These are phyloP conservation scores for Hordeum marinum DNA, from an alignment of 176 grass and related monocot genomes.

Conservation along the genomic window DNA sequence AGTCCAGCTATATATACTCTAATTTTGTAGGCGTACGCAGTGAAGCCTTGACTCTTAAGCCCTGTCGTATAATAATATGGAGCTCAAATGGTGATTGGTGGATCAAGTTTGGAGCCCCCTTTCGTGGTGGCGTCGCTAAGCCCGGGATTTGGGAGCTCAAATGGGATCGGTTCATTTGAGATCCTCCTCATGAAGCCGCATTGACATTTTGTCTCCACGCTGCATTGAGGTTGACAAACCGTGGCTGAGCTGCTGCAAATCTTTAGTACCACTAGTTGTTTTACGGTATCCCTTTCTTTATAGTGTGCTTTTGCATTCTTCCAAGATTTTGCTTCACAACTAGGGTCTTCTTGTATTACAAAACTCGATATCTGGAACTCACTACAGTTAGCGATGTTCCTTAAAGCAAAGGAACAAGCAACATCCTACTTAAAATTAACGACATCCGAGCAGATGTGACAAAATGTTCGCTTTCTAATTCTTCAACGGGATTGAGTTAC, in stretches of 20 bases:
- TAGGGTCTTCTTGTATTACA: neutral
- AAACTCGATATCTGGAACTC: neutral
- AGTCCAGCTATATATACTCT: too few species aligned
- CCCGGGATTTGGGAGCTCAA: neutral
- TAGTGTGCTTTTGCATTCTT: neutral
- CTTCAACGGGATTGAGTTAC: too few species aligned
- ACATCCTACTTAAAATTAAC: too few species aligned
- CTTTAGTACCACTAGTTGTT: neutral
- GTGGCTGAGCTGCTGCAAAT: neutral
- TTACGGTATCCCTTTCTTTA: neutral
- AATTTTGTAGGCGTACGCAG: too few species aligned
- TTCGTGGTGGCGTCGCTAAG: neutral
- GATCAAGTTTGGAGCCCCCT: too few species aligned
- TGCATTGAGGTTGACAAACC: neutral
- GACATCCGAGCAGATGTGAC: too few species aligned
- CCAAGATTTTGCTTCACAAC: neutral
- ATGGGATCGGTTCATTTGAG: neutral
- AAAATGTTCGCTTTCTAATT: too few species aligned
- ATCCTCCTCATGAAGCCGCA: neutral
- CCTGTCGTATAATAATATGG: too few species aligned
- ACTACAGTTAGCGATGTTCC: neutral
- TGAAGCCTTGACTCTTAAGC: too few species aligned
- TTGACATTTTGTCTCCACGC: neutral
- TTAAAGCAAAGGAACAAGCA: too few species aligned
- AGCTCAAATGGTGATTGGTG: too few species aligned